Conservation (phyloP, 1,139 yeast species). For the Diutina siamensis region DNA sequence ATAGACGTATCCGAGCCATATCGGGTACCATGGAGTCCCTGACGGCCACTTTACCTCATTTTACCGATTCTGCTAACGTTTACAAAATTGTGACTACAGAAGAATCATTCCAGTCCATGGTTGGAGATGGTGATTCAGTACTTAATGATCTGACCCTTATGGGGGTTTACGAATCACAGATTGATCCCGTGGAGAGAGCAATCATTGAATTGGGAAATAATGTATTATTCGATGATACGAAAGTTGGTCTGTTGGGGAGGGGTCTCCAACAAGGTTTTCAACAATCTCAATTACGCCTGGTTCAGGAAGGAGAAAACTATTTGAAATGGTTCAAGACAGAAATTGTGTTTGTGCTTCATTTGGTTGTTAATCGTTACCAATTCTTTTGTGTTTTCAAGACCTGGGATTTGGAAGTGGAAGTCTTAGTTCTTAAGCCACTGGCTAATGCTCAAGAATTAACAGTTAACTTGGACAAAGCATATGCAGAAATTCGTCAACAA, state of each 20-base stretch:
- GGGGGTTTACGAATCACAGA: slow-evolving; percentile 70
- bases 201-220: slow-evolving; percentile 68
- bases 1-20: slow-evolving; percentile 28
- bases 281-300: slow-evolving; percentile 39
- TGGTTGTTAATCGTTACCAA: slow-evolving; percentile 68
- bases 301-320: slow-evolving; percentile 37
- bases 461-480: slow-evolving; percentile 37
- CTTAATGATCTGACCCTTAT: slow-evolving; percentile 52
- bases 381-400: slow-evolving; percentile 59
- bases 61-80: slow-evolving; percentile 42
- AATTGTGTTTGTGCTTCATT: slow-evolving; percentile 58
- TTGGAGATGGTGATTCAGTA: slow-evolving; percentile 46
- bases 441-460: slow-evolving; percentile 56
- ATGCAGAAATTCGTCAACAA: slow-evolving; percentile 36
- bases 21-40: slow-evolving; percentile 52
- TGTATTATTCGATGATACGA: slow-evolving; percentile 56
- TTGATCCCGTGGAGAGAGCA: slow-evolving; percentile 60
- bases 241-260: slow-evolving; percentile 74
- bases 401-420: slow-evolving; percentile 41
- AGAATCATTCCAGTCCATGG: slow-evolving; percentile 42
- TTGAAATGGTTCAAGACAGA: slow-evolving; percentile 45
- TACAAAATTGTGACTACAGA: slow-evolving; percentile 66
- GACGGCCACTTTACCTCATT: slow-evolving; percentile 57
- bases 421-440: slow-evolving; percentile 63
- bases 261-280: slow-evolving; percentile 84